phyloP scores from a whole-genome alignment of 2,329 filamentous ascomycete species.

The Fusarium aywerte region DNA sequence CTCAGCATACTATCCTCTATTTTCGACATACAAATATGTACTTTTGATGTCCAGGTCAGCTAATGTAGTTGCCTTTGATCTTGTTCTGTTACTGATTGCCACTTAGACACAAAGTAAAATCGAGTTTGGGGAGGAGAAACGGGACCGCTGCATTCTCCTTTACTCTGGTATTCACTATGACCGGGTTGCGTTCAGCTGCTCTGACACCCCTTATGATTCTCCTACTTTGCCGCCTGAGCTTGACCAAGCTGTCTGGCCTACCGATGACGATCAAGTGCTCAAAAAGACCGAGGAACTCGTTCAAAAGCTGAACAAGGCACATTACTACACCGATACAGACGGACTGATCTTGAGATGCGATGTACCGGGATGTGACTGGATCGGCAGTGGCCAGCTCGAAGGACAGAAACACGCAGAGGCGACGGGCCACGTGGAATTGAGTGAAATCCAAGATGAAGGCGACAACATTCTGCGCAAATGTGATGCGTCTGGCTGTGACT shows the following conservation, averaged over 20 bases:
- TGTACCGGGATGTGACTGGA: slow-evolving; percentile 68
- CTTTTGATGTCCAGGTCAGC: slow-evolving; percentile 76
- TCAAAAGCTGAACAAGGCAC: slow-evolving; percentile 70
- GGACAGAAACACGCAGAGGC: slow-evolving; percentile 70
- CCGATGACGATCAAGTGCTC: slow-evolving; percentile 73
- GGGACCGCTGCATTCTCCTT: slow-evolving; percentile 79
- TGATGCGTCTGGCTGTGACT: slow-evolving; percentile 69
- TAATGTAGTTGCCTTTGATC: background rate
- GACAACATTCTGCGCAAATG: slow-evolving; percentile 81
- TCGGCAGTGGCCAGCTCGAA: slow-evolving; percentile 72
- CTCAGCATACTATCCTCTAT: slow-evolving; percentile 85
- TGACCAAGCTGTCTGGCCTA: slow-evolving; percentile 72
- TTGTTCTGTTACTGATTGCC: background rate
- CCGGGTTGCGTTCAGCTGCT: slow-evolving; percentile 79
- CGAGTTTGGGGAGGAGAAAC: slow-evolving; percentile 79
- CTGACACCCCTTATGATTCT: slow-evolving; percentile 64
- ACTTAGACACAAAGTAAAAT: slow-evolving; percentile 51
- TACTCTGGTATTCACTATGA: slow-evolving; percentile 97
- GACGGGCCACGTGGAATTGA: slow-evolving; percentile 70
- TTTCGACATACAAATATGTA: slow-evolving; percentile 86
- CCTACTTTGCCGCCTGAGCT: slow-evolving; percentile 74
- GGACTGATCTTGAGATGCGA: slow-evolving; percentile 84
- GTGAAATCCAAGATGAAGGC: slow-evolving; percentile 80
- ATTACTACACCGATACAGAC: slow-evolving; percentile 91
- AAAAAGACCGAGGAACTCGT: slow-evolving; percentile 73